Conservation (phyloP, 2,329 filamentous ascomycete species). For the Aspergillus cejpii region DNA sequence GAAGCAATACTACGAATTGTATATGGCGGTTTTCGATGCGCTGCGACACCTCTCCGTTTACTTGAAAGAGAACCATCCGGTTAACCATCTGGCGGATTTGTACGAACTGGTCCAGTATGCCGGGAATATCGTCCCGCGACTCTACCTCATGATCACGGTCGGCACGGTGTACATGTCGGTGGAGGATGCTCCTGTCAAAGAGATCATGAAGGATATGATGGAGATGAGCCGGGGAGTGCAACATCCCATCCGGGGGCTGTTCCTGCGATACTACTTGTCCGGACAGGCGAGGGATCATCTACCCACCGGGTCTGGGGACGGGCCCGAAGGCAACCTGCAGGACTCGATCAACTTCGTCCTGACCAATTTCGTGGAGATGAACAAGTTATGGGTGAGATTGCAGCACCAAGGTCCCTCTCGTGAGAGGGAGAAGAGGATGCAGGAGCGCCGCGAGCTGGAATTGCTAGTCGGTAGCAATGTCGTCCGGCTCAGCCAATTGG, state of each 20-base stretch:
- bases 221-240: constrained; percentile 98
- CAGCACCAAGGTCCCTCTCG: constrained; percentile 96
- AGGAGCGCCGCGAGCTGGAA: constrained; percentile 91
- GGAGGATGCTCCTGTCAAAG: constrained; percentile 95
- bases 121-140: constrained; percentile 89
- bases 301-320: constrained; percentile 74
- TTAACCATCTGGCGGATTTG: constrained; percentile 94
- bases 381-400: constrained; percentile 96
- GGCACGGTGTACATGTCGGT: constrained; percentile 99
- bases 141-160: constrained; percentile 99
- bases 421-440: constrained; percentile 85
- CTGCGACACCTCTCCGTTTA: constrained; percentile 93
- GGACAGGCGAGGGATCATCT: constrained; percentile 88
- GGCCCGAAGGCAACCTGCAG: constrained; percentile 89
- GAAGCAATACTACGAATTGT: constrained; percentile 99
- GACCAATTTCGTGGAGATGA: constrained; percentile 99
- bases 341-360: constrained; percentile 97
- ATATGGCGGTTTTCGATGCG: constrained; percentile 98
- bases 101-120: constrained; percentile 98
- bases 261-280: constrained; percentile 91
- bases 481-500: constrained; percentile 87
- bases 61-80: constrained; percentile 92
- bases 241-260: constrained; percentile 90
- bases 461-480: constrained; percentile 94
- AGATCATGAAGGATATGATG: constrained; percentile 99